These are phyloP conservation scores for Termitomyces sp. DNA, from an alignment of 768 basidiomycete genomes.

Conservation along the genomic window DNA sequence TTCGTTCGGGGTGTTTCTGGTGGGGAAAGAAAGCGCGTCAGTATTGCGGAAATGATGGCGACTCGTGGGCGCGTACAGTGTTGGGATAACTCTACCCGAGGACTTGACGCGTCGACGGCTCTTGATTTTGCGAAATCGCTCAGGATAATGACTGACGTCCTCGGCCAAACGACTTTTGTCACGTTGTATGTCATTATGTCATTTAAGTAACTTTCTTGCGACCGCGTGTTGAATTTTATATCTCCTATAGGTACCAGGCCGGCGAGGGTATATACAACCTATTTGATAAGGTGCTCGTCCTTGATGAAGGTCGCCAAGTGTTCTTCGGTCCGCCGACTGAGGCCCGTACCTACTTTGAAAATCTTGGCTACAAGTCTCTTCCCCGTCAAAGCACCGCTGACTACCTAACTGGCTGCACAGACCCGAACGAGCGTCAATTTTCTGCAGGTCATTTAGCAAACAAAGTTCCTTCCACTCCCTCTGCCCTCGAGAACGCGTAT, in stretches of 20 bases:
- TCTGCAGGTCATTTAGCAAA: conserved; percentile 53
- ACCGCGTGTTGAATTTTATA: background rate
- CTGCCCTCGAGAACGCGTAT: conserved; percentile 65
- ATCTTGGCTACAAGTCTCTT: conserved; percentile 66
- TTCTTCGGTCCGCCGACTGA: conserved; percentile 74
- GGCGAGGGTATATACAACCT: conserved; percentile 73
- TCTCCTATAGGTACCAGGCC: conserved; percentile 62
- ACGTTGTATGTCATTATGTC: conserved; percentile 56
- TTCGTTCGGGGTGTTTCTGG: conserved; percentile 81
- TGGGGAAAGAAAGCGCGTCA: conserved; percentile 76
- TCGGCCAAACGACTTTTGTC: conserved; percentile 76
- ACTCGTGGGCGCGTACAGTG: conserved; percentile 76
- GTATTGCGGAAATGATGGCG: conserved; percentile 86
- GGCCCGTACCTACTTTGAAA: conserved; percentile 77
- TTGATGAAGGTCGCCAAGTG: conserved; percentile 77
- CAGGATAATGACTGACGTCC: conserved; percentile 80
- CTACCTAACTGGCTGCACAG: conserved; percentile 81
- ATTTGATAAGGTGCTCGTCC: conserved; percentile 87
- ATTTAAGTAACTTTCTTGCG: background rate
- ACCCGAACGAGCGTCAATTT: conserved; percentile 82
- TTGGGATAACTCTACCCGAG: conserved; percentile 83
- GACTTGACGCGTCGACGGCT: conserved; percentile 84
- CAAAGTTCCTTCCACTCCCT: conserved; percentile 66
- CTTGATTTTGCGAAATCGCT: conserved; percentile 81
- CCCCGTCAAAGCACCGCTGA: conserved; percentile 85